Conservation (phyloP, 2,329 filamentous ascomycete species). For the Westerdykella aurantiaca region DNA sequence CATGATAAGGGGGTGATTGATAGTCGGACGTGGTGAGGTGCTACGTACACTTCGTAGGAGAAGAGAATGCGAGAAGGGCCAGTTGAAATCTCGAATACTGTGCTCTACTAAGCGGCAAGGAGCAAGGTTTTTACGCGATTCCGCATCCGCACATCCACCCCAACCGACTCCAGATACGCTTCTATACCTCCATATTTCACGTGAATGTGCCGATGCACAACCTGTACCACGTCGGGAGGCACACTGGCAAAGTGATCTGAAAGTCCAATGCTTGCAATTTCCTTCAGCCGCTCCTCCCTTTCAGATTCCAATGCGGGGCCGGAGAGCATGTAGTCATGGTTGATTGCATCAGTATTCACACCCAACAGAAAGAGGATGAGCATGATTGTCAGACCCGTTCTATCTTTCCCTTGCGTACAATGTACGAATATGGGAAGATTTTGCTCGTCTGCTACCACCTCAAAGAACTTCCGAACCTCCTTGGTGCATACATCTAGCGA, state of each 20-base stretch:
- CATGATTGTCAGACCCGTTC: slow-evolving; percentile 66
- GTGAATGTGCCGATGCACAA: slow-evolving; percentile 54
- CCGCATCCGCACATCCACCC: slow-evolving; percentile 39
- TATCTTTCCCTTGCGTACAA: slow-evolving; percentile 86
- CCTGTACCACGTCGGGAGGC: slow-evolving; percentile 57
- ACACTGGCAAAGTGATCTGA: slow-evolving; percentile 63
- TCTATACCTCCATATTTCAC: slow-evolving; percentile 60
- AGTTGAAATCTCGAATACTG: too few species aligned
- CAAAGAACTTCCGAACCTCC: slow-evolving; percentile 54
- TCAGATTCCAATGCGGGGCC: slow-evolving; percentile 56
- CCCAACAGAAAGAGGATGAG: slow-evolving; percentile 61
- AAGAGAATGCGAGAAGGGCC: too few species aligned
- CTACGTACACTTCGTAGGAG: too few species aligned
- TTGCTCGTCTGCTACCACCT: slow-evolving; percentile 42
- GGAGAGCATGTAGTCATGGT: slow-evolving; percentile 66
- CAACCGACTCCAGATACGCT: slow-evolving; percentile 59
- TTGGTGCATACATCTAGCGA: slow-evolving; percentile 62
- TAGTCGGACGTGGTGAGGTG: too few species aligned
- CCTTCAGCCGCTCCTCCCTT: slow-evolving; percentile 57
- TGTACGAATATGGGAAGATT: slow-evolving; percentile 66
- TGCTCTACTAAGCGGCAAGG: too few species aligned
- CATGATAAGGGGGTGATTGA: not conserved
- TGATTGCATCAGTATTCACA: slow-evolving; percentile 55
- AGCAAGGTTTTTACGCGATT: slow-evolving; percentile 4
- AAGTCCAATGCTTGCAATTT: slow-evolving; percentile 66